phyloP scores from a whole-genome alignment of 495 filamentous ascomycete genomes.

The Penicillium antarcticum region DNA sequence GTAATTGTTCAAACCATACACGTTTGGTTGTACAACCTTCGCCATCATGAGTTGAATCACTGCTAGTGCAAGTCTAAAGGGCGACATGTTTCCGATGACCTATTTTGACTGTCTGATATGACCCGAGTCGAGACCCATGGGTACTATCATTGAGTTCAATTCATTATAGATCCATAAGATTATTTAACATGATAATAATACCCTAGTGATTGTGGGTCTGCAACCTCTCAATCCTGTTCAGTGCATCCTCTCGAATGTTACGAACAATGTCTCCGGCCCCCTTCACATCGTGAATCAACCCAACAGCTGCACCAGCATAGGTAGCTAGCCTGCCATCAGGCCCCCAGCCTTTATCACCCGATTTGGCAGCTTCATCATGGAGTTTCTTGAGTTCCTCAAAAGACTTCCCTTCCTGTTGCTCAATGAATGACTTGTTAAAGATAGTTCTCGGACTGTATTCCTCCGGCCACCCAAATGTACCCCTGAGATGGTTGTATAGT shows the following conservation, averaged over 20 bases:
- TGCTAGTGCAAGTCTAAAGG: too few species aligned
- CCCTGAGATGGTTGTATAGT: conserved; percentile 68
- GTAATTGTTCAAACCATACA: too few species aligned
- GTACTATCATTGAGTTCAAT: too few species aligned
- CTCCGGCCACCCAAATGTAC: conserved; percentile 65
- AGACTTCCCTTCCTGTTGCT: conserved; percentile 51
- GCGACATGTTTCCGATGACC: too few species aligned
- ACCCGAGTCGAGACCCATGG: too few species aligned
- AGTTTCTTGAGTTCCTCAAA: conserved; percentile 57
- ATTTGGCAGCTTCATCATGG: conserved; percentile 53
- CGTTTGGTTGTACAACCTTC: too few species aligned
- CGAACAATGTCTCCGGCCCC: conserved; percentile 41
- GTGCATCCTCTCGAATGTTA: conserved; percentile 8
- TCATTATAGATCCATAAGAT: too few species aligned
- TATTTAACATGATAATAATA: too few species aligned
- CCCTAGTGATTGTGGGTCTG: neutral
- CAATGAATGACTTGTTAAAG: conserved; percentile 58
- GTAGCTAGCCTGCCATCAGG: conserved; percentile 61
- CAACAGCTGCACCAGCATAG: conserved; percentile 61
- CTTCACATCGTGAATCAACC: conserved; percentile 45
- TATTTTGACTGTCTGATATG: too few species aligned
- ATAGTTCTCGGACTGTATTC: conserved; percentile 60
- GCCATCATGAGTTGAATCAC: too few species aligned
- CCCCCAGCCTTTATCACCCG: conserved; percentile 61
- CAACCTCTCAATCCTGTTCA: conserved; percentile 6